Conservation (phyloP, 441 rosid species). For the Corymbia citriodora region DNA sequence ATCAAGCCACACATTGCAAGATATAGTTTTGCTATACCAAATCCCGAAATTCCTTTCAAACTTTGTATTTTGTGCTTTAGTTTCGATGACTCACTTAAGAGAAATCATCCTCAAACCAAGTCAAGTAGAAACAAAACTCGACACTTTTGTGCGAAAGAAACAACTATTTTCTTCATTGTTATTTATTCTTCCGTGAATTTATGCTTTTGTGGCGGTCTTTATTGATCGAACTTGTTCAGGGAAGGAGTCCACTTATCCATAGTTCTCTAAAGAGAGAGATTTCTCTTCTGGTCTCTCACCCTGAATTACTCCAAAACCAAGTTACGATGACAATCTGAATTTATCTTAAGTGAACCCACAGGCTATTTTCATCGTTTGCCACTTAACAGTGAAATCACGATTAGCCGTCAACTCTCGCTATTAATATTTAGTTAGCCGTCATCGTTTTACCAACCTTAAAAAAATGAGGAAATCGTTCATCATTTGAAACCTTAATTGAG, state of each 20-base stretch:
- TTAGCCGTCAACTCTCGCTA: background rate
- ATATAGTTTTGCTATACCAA: too few species aligned
- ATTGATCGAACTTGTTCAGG: background rate
- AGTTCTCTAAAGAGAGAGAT: background rate
- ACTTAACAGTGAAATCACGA: background rate
- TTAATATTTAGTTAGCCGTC: background rate
- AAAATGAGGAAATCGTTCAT: background rate
- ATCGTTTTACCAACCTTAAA: too few species aligned
- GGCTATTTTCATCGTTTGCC: background rate
- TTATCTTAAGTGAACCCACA: background rate
- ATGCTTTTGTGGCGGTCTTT: background rate
- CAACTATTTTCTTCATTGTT: background rate
- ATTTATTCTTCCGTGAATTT: background rate
- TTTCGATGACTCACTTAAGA: background rate
- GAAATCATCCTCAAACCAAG: background rate
- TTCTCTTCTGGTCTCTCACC: background rate
- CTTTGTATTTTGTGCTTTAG: background rate
- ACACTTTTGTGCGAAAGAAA: background rate
- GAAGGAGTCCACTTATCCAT: background rate
- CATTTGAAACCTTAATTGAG: background rate
- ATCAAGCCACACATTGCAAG: too few species aligned
- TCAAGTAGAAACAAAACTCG: background rate
- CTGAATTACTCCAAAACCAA: background rate
- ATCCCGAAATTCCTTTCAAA: background rate
- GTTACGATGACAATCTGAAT: background rate